Conservation (phyloP, 305 asterid genomes). For the Fraxinus latifolia region DNA sequence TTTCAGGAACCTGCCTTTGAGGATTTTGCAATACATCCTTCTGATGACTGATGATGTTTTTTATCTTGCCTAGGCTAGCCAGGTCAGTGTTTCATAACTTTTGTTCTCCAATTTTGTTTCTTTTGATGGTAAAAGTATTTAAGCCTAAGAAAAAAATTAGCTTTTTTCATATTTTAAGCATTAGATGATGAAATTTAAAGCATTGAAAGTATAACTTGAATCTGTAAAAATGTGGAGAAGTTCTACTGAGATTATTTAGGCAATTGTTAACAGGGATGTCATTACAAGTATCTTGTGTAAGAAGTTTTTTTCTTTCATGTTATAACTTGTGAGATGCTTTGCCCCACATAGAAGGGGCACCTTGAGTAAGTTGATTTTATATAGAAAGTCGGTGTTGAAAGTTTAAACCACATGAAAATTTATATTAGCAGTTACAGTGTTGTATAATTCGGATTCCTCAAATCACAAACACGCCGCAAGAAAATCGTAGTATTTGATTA, state of each 20-base stretch:
- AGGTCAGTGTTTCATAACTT: background rate
- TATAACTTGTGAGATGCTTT: background rate
- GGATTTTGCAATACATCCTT: conserved; percentile 65
- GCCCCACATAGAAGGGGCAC: background rate
- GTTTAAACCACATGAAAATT: background rate
- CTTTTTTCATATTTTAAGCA: background rate
- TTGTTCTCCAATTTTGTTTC: conserved; percentile 10
- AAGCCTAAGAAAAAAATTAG: background rate
- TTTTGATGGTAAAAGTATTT: conserved; percentile 1
- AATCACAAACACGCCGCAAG: background rate
- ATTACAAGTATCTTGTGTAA: background rate
- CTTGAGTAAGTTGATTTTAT: background rate
- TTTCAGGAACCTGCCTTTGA: conserved; percentile 51
- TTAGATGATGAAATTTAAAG: background rate
- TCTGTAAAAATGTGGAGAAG: background rate
- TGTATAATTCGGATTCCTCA: background rate
- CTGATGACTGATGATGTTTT: conserved; percentile 63
- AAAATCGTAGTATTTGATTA: background rate
- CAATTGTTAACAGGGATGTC: background rate
- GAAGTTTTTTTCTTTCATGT: background rate
- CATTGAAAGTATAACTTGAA: background rate
- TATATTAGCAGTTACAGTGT: background rate
- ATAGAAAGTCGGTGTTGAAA: background rate
- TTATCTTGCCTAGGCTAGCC: conserved; percentile 45
- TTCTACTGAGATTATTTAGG: background rate